Evolutionary conservation across 371 early-diverging fungal species (phyloP), one percentile per base, ranked within the genome.

Genomic region (Mucor saturninus): DNA sequence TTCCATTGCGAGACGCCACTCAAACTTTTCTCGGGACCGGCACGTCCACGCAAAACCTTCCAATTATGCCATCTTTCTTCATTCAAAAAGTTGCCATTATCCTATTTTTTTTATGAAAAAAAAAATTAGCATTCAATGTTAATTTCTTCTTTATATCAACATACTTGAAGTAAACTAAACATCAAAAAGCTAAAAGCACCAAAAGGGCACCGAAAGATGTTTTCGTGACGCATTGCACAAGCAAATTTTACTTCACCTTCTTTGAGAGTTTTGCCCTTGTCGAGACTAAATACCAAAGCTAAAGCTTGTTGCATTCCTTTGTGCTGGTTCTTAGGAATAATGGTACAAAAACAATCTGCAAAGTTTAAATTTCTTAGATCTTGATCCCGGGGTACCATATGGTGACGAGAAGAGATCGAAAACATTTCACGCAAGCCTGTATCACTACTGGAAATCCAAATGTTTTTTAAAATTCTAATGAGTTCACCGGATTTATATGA

Each of bases 381-480:
- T 54, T 62, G 55, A 28, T 62, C 62, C 13, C 55, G 35, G 49
- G 55, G 55, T 2, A 62, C 2, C 62, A 62, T 62, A n/a, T 62
- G 55, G 29, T 62, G 62, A 30, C 56, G 55, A 46, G 39, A 3
- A 0, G 56, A 37, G 30, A 62, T 62, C 4, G 46, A 46, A 30
- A 50, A 56, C 21, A 21, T 21, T 21, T 21, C 21, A 21, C 21
- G 21, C 21, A 21, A 21, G 1, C 21, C 21, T 21, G 10, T 13
- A 61, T 32, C 59, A 48, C 15, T 31, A 39, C 61, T 75, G 6
- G 67, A 72, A n/a, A 65, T 65, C 58, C 73, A 74, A 15, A 76
- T 75, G 0, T 65, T 62, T 30, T 73, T 69, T 11, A 65, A 71
- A 1, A 68, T 74, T 48, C 69, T 79, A 9, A 75, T 72, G 29